Percentiles rank a stretch among this genome's conserved stretches.
phyloP scores from a whole-genome alignment of 371 early-diverging fungal species.

The Lichtheimia corymbifera region DNA sequence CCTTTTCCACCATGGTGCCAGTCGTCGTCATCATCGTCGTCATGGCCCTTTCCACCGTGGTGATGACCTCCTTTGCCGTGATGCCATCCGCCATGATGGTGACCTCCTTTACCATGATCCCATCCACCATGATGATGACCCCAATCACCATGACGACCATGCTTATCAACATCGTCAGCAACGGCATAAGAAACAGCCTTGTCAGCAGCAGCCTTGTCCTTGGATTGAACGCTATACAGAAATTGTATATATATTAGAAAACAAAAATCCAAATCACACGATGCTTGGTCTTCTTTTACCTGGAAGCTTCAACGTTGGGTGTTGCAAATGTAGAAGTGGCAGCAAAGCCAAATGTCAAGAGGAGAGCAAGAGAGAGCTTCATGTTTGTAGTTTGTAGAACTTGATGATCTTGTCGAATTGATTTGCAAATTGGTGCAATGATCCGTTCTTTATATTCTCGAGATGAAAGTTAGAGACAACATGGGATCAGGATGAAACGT shows the following conservation, averaged over 20 bases:
- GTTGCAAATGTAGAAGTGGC: slow-evolving; percentile 3
- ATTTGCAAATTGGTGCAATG: not conserved
- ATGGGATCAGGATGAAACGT: no score
- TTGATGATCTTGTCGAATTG: not conserved
- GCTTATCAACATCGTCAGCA: no score
- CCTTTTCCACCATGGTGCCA: no score
- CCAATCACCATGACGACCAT: no score
- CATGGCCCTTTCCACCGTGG: no score
- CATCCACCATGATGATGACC: no score
- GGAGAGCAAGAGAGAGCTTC: not conserved
- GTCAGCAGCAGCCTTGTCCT: not conserved
- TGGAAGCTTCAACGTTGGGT: not conserved
- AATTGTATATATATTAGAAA: not conserved
- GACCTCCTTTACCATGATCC: no score
- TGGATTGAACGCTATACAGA: not conserved
- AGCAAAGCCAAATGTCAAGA: slow-evolving; percentile 2
- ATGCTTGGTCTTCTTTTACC: not conserved
- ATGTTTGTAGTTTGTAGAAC: slow-evolving; percentile 3
- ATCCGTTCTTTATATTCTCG: not conserved
- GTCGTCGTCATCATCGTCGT: no score
- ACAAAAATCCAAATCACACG: not conserved
- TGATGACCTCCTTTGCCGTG: no score
- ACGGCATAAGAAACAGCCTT: not conserved
- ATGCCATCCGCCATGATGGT: no score
- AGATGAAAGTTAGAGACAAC: not conserved